These are phyloP conservation scores for Phylloporus sp. DNA, from an alignment of 768 basidiomycete genomes.

Conservation along the genomic window DNA sequence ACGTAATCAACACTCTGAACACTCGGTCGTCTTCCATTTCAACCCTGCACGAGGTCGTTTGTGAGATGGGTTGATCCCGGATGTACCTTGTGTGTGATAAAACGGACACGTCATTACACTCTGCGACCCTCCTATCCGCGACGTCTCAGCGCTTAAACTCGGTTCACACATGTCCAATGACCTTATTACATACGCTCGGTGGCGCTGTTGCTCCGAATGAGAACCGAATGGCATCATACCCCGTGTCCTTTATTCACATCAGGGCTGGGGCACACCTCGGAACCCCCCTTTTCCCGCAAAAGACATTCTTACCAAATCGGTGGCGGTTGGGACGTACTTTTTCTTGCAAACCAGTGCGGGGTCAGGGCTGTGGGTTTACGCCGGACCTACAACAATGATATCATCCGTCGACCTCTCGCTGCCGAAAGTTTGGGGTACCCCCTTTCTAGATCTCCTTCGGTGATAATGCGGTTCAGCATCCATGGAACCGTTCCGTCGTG, in stretches of 20 bases:
- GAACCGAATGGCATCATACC: neutral
- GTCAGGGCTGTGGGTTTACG: slow-evolving; percentile 1
- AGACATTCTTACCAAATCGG: neutral
- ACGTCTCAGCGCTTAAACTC: slow-evolving; percentile 10
- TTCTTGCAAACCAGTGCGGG: neutral
- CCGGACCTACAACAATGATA: neutral
- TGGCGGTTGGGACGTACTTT: neutral
- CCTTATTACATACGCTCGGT: slow-evolving; percentile 1
- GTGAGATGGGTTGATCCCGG: no score
- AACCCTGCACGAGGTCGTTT: no score
- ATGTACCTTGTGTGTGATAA: no score
- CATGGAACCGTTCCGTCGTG: no score
- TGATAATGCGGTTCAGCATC: no score
- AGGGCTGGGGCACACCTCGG: neutral
- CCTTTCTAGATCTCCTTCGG: no score
- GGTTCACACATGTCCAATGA: neutral
- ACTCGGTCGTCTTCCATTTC: no score
- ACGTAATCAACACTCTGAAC: no score
- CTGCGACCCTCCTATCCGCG: no score
- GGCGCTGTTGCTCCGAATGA: neutral
- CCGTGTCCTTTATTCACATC: neutral
- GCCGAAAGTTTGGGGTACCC: no score
- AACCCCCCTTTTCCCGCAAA: neutral
- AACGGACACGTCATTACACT: no score
- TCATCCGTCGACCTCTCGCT: no score